Base-by-base conservation (phyloP, 768 basidiomycete species). In the Tricholoma hemisulphureum region DNA sequence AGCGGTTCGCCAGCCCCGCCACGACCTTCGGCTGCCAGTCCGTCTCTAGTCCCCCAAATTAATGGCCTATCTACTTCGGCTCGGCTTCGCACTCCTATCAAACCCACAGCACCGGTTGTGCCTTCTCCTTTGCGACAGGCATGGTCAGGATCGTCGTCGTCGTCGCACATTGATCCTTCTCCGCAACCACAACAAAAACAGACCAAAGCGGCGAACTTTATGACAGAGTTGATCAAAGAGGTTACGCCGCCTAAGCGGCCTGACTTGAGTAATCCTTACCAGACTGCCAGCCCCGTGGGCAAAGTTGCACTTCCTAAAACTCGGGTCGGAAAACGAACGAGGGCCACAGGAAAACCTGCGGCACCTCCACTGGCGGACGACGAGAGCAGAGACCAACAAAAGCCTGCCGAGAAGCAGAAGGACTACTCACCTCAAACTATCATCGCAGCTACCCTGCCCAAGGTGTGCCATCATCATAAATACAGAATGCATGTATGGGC, bases 211-310 rank as follows among this genome's bases (percentile, higher is more conserved):
- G 89, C 88, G 10, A 82, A 76, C 65, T 83, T 84, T 53, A 84
- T 90, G 81, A 77, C 84, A 1, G 84, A 84, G 53, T 75, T 91
- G 53, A 84, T 90, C 61, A 86, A 88, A 68, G 86, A 87, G 61
- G 83, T 81, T 7, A 86, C 87, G 0, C 86, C 87, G 0, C 77
- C 82, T 13, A 84, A 81, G 69, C 84, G 76, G 57, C 79, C 82
- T 20, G 89, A 88, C 63, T 78, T 91, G 41, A 83, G 82, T 52
- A 93, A 93, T 67, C 91, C 91, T 0, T 92, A 93, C 65, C 87
- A 91, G 68, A 79, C 81, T 18, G 84, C 85, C 14, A 88, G 83
- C 63, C 88, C 88, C 35, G 81, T 89, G 18, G 75, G 77, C 45
- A 77, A 76, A 58, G 73, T 73, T 24, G 69, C 71, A 18, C 78